A percentile compares a stretch with the other conserved stretches of the same genome.
Evolutionary conservation across 169 alveolate species (phyloP).

Genomic region (Eimeria sp.): DNA sequence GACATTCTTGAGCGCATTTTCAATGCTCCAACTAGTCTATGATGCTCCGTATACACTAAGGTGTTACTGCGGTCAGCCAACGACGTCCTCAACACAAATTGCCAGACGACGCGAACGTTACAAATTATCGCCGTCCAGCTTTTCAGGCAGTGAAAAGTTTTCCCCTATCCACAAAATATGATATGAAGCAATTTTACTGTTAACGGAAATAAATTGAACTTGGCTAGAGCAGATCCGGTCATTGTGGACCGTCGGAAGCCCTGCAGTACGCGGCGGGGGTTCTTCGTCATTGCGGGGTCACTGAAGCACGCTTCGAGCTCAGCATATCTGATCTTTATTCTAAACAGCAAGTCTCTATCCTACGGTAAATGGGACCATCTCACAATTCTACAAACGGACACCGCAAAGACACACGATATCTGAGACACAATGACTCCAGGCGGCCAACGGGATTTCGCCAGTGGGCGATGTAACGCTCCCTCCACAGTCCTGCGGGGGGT

Average conservation of each 20-base stretch:
- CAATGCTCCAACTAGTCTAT: neutral
- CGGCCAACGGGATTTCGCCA: neutral
- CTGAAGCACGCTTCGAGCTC: neutral
- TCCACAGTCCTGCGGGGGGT: neutral
- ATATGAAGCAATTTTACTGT: neutral
- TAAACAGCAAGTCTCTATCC: neutral
- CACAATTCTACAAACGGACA: neutral
- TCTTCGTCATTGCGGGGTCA: neutral
- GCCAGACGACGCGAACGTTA: too few relatives aligned
- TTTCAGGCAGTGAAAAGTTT: neutral
- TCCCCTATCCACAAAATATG: neutral
- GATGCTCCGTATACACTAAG: neutral
- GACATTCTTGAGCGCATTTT: neutral
- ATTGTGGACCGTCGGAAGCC: neutral
- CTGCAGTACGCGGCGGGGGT: neutral
- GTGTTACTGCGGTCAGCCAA: neutral
- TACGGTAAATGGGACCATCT: neutral
- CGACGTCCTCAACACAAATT: neutral
- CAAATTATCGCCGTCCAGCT: neutral
- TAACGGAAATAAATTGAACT: neutral
- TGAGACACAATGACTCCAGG: slow-evolving; percentile 4
- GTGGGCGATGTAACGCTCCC: neutral
- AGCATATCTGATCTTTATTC: neutral
- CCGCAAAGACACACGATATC: neutral
- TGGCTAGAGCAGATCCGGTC: neutral